A percentile compares a stretch with the other conserved stretches of the same genome.
phyloP scores from a whole-genome alignment of 2,329 filamentous ascomycete genomes.

The Neopestalotiopsis sp. region DNA sequence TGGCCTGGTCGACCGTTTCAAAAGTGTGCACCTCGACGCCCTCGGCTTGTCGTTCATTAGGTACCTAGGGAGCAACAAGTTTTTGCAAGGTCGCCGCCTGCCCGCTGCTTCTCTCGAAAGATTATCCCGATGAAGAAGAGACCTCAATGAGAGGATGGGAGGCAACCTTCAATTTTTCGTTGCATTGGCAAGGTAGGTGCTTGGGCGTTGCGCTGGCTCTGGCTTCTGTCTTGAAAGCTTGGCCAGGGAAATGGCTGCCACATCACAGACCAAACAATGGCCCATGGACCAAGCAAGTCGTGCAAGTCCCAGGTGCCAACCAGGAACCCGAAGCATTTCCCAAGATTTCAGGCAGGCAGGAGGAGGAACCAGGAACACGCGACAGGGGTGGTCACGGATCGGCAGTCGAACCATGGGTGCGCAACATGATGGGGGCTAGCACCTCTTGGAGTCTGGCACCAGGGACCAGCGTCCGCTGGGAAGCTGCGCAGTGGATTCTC shows the following conservation, averaged over 20 bases:
- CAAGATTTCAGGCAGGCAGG: not conserved
- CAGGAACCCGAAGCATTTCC: not conserved
- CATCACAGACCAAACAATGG: not conserved
- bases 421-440: not conserved
- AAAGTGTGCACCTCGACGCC: not conserved
- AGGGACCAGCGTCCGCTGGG: not conserved
- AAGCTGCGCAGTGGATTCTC: not conserved
- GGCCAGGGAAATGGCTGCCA: constrained; percentile 3
- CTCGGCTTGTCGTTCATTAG: not conserved
- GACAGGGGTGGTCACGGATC: not conserved
- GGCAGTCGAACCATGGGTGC: not conserved
- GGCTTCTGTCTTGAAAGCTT: not conserved
- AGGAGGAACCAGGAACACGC: not conserved
- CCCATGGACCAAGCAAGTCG: not conserved
- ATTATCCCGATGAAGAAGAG: not conserved
- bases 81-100: too few species aligned
- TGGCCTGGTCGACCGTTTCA: constrained; percentile 17
- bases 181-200: not conserved
- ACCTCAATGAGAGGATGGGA: not conserved
- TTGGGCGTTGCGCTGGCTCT: not conserved
- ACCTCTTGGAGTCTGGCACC: not conserved
- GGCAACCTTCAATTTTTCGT: not conserved
- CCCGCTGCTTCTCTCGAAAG: not conserved
- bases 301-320: not conserved
- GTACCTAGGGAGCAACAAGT: not conserved